Base-by-base conservation (phyloP, 2,329 filamentous ascomycete genomes). In the Anthostomella pinea region DNA sequence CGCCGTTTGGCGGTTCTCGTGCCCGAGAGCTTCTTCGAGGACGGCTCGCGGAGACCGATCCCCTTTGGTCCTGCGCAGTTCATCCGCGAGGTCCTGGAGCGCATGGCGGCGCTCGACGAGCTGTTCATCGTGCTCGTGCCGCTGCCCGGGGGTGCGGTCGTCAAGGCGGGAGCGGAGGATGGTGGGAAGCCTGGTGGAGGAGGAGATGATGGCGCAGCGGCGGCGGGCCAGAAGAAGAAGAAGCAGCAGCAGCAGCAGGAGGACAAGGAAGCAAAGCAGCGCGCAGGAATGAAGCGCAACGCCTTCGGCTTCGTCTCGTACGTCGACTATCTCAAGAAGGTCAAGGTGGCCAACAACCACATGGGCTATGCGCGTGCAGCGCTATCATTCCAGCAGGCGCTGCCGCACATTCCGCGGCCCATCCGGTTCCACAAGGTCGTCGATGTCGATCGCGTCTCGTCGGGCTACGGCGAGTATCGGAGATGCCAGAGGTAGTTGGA, bases 1-100 rank as follows among this genome's bases (percentile, higher is more conserved):
- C 7, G 51, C 47, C 25, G 54, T 46, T 27, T 52, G 31, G 29
- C 53, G 37, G 11, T 56, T 30, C 24, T 52, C 33, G 24, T 57
- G 1, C 45, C 45, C 3, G 31, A 46, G 18, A 39, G 33, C 40
- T 42, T 40, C 23, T 42, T 43, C 19, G 38, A 42, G 23, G 22
- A 26, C 14, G 22, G 23, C 21, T 33, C 31, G 21, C 14, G 17
- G 8, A 30, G 43, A 6, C 41, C 45, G 5, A 46, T 48, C 28
- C 42, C 41, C 2, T 46, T 50, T 9, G 45, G 45, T 6, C 45
- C 45, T 2, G 35, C 39, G 3, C 39, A 41, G 13, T 41, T 39
- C 27, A 43, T 48, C 32, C 42, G 45, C 25, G 47, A 48, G 24
- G 36, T 47, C 2, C 33, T 50, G 10, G 40, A 50, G 16, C 28